Base-by-base conservation (phyloP, 306 rosid species). In the Nissolia schottii region DNA sequence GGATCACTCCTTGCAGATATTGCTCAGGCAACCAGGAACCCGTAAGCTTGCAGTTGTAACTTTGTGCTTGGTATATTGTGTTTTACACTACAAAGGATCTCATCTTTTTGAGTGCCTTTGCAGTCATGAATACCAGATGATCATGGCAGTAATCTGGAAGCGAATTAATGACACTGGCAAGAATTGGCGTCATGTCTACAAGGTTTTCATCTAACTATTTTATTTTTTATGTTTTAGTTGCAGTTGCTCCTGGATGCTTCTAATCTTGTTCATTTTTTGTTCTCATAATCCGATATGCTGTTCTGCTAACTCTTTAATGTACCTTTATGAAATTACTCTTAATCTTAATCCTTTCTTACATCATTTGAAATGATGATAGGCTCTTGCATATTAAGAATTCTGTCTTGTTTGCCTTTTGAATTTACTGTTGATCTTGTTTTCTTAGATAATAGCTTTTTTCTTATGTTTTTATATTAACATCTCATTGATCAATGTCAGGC, bases 101-200 rank as follows among this genome's bases (percentile, higher is more conserved):
- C 53, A 80, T n/a, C 65, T 75, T 49, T 83, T 54, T 37, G 18
- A 25, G 79, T 27, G 46, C 54, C 16, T 48, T 20, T 87, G 88
- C 93, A 95, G 99, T 84, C 89, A 95, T 77, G 99, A 91, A 70
- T 91, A 89, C 80, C 96, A 89, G 86, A 89, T 95, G 96, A 91
- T 95, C 76, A 95, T 91, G 99, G 18, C 93, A 20, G 87, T 91
- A 71, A 56, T 91, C 63, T 95, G 99, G 99, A 95, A 95, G 90
- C 88, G 99, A 76, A 82, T 95, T 74, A 95, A 86, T 68, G 99
- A 95, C 79, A 95, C 96, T 56, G 99, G 99, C 63, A 95, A 89
- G 92, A 95, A 95, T 75, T 95, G 99, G 99, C 90, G 99, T 59
- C 99, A 95, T 67, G 99, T 95, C 74, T 95, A 91, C 87, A 95